Evolutionary conservation across 495 filamentous ascomycete genomes (phyloP), one percentile per base, ranked within the genome.

Genomic region (Sabuloglossum arenarium): DNA sequence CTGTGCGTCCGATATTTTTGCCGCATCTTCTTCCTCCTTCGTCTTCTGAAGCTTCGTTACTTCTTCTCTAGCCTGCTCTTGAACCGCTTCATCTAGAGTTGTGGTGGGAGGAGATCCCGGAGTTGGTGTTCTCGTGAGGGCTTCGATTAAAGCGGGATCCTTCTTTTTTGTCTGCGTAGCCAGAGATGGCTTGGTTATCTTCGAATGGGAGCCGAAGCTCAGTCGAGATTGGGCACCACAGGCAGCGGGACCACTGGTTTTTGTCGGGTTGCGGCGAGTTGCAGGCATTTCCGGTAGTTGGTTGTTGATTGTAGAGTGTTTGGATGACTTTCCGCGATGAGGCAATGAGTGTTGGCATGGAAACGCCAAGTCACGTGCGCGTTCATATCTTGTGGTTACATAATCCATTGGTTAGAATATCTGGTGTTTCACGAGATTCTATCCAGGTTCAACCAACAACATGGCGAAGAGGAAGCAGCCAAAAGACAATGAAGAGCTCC

Each of bases 161-260:
- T 71, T 66, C 11, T 64, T 62, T 16, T 61, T 62, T 10, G 63
- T 57, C 37, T 73, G 59, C 4, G 75, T 69, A 54, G 73, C 60
- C 28, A 64, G 61, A 30, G 73, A 68, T 21, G 81, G 70, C 68
- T 94, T 94, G 62, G 84, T 88, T 58, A 93, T 78, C 65, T 79
- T 77, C 68, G 74, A 70, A 53, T 71, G 73, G 64, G 79, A 70
- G 67, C 77, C 71, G 70, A 94, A 94, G 58, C 81, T 79, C 59
- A 94, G 77, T 16, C 80, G 88, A 2, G 80, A 71, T 65, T 95
- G 88, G 53, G 68, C 64, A 53, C 55, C 55, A 12, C 46, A 39
- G n/a, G 25, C 37, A 11, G 55, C 42, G 29, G 34, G 47, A n/a
- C 47, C 47, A 5, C 23, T 14, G 11, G 24, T 6, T 28, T 39